Percentiles rank a stretch among this genome's conserved stretches.
These are phyloP conservation scores for Poa pratensis DNA, from an alignment of 176 grass and related monocot genomes.

Conservation along the genomic window DNA sequence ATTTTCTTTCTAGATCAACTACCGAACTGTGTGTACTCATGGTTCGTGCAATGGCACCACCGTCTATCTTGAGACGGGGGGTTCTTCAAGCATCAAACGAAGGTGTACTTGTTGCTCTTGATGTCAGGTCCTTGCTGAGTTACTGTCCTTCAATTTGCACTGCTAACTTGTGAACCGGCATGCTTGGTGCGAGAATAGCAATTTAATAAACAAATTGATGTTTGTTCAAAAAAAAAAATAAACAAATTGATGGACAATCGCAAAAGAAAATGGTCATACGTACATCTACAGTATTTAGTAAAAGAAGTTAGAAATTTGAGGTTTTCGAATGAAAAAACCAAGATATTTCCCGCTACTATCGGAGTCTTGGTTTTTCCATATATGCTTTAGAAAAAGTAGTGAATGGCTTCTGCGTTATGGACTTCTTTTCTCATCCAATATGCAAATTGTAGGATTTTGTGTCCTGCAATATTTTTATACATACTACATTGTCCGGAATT, in stretches of 20 bases:
- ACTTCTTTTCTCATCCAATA: too few relatives aligned
- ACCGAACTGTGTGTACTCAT: not conserved
- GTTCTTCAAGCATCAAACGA: not conserved
- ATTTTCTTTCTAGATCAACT: constrained; percentile 7
- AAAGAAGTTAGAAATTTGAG: too few relatives aligned
- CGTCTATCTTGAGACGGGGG: constrained; percentile 4
- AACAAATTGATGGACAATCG: constrained; percentile 3
- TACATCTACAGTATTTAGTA: constrained; percentile 17
- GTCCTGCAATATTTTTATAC: too few relatives aligned
- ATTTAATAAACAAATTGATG: constrained; percentile 23
- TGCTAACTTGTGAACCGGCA: not conserved
- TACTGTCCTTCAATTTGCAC: constrained; percentile 19
- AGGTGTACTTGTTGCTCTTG: constrained; percentile 40
- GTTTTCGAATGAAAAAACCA: too few relatives aligned
- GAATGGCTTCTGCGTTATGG: too few relatives aligned
- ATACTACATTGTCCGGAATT: too few relatives aligned
- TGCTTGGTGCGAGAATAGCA: constrained; percentile 10
- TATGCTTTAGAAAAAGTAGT: too few relatives aligned
- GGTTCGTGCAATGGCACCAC: constrained; percentile 19
- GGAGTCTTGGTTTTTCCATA: not conserved
- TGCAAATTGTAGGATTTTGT: too few relatives aligned
- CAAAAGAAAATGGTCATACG: not conserved
- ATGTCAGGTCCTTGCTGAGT: constrained; percentile 27
- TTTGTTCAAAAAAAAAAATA: too few relatives aligned
- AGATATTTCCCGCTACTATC: not conserved